A percentile compares a stretch with the other conserved stretches of the same genome.
Conservation (phyloP, 2,329 filamentous ascomycete genomes). For the Curvularia lunata region DNA sequence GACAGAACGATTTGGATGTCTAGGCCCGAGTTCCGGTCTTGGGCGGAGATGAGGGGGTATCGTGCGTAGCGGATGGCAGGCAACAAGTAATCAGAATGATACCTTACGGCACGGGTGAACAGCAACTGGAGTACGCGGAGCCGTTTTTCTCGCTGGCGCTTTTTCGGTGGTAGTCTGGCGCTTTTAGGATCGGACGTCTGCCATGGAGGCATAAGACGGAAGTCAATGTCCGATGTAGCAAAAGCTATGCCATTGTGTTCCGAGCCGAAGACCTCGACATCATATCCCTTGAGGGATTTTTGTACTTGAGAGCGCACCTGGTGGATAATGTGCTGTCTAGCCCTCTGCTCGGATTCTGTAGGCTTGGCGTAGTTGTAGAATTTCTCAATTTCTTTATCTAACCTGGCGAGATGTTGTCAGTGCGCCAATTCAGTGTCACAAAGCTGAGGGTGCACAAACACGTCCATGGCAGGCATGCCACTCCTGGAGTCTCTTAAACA, state of each 20-base stretch:
- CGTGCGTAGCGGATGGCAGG: constrained; percentile 35
- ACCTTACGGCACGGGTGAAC: constrained; percentile 1
- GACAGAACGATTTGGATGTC: constrained; percentile 60
- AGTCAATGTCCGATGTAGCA: constrained; percentile 62
- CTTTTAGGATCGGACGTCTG: constrained; percentile 7
- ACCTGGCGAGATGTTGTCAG: constrained; percentile 17
- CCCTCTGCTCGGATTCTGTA: constrained; percentile 51
- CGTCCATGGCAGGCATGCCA: constrained; percentile 14
- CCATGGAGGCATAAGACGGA: constrained; percentile 45
- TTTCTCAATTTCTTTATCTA: constrained; percentile 35
- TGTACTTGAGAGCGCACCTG: constrained; percentile 33
- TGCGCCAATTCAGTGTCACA: not conserved
- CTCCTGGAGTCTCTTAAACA: constrained; percentile 4
- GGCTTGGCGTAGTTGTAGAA: constrained; percentile 46
- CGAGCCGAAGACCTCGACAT: constrained; percentile 60
- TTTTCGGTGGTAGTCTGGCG: constrained; percentile 24
- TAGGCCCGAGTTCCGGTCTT: constrained; percentile 58
- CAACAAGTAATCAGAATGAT: constrained; percentile 19
- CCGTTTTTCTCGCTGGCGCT: constrained; percentile 12
- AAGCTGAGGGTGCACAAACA: constrained; percentile 6
- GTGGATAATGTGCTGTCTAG: constrained; percentile 44
- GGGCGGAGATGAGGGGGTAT: constrained; percentile 51
- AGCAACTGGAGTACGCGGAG: constrained; percentile 14
- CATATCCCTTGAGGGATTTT: constrained; percentile 29
- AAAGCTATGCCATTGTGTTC: constrained; percentile 59